Percentiles rank a stretch among this genome's conserved stretches.
Evolutionary conservation across 2,329 filamentous ascomycete genomes (phyloP).

Genomic region (Apiospora marii): DNA sequence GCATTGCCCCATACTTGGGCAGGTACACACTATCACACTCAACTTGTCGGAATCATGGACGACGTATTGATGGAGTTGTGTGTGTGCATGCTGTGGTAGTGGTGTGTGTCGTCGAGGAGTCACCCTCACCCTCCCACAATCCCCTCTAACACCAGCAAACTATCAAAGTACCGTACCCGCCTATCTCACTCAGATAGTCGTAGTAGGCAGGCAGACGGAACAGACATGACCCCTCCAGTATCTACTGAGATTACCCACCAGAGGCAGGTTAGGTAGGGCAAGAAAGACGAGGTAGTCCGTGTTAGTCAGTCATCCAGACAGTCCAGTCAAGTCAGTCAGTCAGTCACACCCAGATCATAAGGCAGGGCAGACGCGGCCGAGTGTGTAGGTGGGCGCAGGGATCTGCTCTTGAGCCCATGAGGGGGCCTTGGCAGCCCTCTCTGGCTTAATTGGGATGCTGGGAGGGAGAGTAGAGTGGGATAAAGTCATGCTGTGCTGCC

Average conservation of each 20-base stretch:
- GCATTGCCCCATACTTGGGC: background rate
- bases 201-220: background rate
- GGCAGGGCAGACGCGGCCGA: slow-evolving; percentile 38
- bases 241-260: background rate
- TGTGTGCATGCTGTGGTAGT: slow-evolving; percentile 40
- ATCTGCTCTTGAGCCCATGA: slow-evolving; percentile 27
- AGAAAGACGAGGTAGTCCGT: slow-evolving; percentile 15
- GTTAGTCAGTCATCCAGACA: slow-evolving; percentile 28
- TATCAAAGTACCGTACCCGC: background rate
- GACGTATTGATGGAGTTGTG: slow-evolving; percentile 28
- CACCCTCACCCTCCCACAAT: slow-evolving; percentile 41
- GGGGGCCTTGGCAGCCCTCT: slow-evolving; percentile 33
- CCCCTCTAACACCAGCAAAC: slow-evolving; percentile 30
- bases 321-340: slow-evolving; percentile 20
- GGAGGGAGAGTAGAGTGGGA: background rate
- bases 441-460: slow-evolving; percentile 10
- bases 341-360: slow-evolving; percentile 36
- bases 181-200: background rate
- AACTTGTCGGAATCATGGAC: slow-evolving; percentile 6
- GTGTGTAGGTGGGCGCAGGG: slow-evolving; percentile 39
- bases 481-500: slow-evolving; percentile 13
- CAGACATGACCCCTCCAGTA: background rate
- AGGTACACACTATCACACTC: background rate
- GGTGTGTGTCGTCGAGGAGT: slow-evolving; percentile 42
- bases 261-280: background rate